phyloP scores from a whole-genome alignment of 257 asterid species.

The Schizonepeta tenuifolia region DNA sequence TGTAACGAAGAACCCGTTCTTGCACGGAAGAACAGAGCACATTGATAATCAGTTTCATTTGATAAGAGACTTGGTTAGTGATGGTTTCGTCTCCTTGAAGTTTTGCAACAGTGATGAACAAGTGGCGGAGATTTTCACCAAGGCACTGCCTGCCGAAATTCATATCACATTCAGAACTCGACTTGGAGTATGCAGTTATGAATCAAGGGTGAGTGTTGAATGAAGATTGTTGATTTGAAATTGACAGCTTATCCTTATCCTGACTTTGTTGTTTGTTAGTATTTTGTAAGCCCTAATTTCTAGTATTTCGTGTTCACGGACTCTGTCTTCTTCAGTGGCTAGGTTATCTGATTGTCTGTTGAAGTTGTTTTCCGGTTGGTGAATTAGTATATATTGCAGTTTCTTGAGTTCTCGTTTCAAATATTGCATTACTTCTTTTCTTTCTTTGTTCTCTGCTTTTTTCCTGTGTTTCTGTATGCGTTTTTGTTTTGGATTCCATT shows the following conservation, averaged over 20 bases:
- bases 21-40: background rate
- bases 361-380: too few species aligned
- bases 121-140: background rate
- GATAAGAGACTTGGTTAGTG: background rate
- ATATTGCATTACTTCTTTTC: too few species aligned
- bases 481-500: too few species aligned
- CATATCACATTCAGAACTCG: background rate
- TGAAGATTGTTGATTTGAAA: background rate
- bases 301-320: too few species aligned
- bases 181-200: constrained; percentile 6
- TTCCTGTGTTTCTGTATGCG: too few species aligned
- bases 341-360: too few species aligned
- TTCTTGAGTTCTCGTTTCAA: too few species aligned
- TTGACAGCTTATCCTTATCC: background rate
- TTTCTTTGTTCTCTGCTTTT: too few species aligned
- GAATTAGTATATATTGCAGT: too few species aligned
- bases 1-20: background rate
- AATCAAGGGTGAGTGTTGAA: background rate
- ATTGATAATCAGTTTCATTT: background rate
- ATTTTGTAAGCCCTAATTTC: too few species aligned
- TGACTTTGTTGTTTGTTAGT: background rate
- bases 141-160: background rate
- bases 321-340: too few species aligned
- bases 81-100: background rate
- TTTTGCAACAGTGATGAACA: background rate